phyloP scores from a whole-genome alignment of 75 land plant genomes.

The Gnetum montanum region DNA sequence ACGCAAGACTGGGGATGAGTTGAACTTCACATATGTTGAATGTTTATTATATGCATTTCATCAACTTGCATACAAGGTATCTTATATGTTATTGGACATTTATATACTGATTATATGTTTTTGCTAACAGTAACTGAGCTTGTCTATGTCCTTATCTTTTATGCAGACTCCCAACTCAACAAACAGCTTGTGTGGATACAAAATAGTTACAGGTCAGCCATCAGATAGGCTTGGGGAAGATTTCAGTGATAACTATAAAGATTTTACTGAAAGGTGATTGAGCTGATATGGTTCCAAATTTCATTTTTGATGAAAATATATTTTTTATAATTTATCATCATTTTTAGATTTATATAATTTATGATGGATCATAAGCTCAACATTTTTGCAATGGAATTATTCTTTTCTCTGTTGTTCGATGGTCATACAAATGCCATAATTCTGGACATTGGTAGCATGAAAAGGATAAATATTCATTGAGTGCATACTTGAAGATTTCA shows the following conservation, averaged over 20 bases:
- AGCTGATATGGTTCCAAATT: not conserved
- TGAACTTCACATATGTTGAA: slow-evolving; percentile 67
- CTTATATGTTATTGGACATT: no score
- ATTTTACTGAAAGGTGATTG: slow-evolving; percentile 95
- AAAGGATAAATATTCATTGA: no score
- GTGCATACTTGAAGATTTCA: no score
- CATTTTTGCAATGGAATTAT: no score
- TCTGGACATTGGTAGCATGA: no score
- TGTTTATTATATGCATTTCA: slow-evolving; percentile 85
- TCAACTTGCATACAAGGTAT: slow-evolving; percentile 88
- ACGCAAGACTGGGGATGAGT: slow-evolving; percentile 68
- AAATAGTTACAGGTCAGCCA: slow-evolving; percentile 97
- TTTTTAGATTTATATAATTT: no score
- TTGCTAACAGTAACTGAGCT: no score
- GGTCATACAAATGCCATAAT: no score
- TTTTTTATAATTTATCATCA: no score
- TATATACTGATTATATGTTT: not conserved
- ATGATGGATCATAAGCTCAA: no score
- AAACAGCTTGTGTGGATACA: slow-evolving; percentile 93
- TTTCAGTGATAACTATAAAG: slow-evolving; percentile 75
- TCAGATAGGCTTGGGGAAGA: slow-evolving; percentile 98
- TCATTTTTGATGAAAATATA: not conserved
- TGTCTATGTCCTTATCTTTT: not conserved
- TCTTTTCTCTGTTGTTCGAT: no score
- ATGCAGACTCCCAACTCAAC: slow-evolving; percentile 87